Base-by-base conservation (phyloP, 2,329 filamentous ascomycete genomes). In the Proliferodiscus dingleyae region DNA sequence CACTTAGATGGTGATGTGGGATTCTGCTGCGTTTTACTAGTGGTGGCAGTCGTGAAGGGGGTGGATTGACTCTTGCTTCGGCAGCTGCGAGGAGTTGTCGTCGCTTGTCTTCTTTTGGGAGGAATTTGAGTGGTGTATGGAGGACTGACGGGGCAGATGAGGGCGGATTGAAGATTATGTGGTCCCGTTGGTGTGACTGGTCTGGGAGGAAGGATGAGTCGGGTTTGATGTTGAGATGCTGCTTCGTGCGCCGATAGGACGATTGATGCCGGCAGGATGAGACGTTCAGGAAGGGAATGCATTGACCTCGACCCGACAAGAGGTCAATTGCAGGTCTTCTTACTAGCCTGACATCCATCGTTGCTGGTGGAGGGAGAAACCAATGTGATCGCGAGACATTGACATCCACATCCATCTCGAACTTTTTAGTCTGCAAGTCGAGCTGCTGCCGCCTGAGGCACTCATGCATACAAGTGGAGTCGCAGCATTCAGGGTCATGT, bases 91-190 rank as follows among this genome's bases (percentile, higher is more conserved):
- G 46, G 13, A 61, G 49, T 38, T 60, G 49, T 41, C 55, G 57
- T 39, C 62, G 56, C 46, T 61, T 62, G 45, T 65, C 63, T 30
- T 63, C 60, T 50, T 69, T 71, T 43, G 80, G 80, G 23, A 84
- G 73, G 66, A 84, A 84, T 61, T 80, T 76, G 66, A 81, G 75
- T 46, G 80, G 80, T n/a, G 80, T 84, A 67, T 83, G 75, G 58
- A 71, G 72, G 46, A 81, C 78, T n/a, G 77, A 74, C 3, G 75
- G 68, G 45, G 71, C 68, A 8, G 75, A 70, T 13, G 74, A 66
- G 21, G 77, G 76, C 32, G 76, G 77, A 66, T 78, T 79, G 68
- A 75, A 79, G 61, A 80, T 71, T 60, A 80, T 73, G 47, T 67
- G 64, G 56, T 71, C 62, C 54, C 66, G 60, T 52, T 63, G 51